A percentile compares a stretch with the other conserved stretches of the same genome.
These are phyloP conservation scores for Saksenaea oblongispora DNA, from an alignment of 371 early-diverging fungal genomes.

Conservation along the genomic window DNA sequence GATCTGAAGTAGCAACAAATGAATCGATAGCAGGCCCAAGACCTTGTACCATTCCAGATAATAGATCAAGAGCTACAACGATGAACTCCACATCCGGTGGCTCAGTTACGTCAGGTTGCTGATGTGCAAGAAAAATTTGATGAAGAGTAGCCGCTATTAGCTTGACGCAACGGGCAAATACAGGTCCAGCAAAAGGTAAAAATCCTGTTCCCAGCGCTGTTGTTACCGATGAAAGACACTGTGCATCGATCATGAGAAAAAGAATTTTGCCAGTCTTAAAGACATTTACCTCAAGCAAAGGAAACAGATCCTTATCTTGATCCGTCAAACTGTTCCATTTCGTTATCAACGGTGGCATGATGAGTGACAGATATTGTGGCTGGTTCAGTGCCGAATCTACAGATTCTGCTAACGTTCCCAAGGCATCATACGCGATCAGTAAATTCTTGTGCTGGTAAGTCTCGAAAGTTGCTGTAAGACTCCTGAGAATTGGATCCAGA, in stretches of 20 bases:
- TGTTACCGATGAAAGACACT: slow-evolving; percentile 88
- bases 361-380: slow-evolving; percentile 67
- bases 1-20: slow-evolving; percentile 67
- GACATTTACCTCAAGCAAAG: slow-evolving; percentile 78
- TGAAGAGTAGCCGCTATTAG: slow-evolving; percentile 72
- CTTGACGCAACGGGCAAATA: slow-evolving; percentile 84
- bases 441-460: slow-evolving; percentile 90
- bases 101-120: slow-evolving; percentile 53
- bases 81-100: slow-evolving; percentile 84
- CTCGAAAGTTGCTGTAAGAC: slow-evolving; percentile 74
- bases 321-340: slow-evolving; percentile 81
- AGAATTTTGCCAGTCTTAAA: background rate
- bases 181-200: slow-evolving; percentile 74
- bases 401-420: slow-evolving; percentile 91
- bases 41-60: slow-evolving; percentile 91
- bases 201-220: slow-evolving; percentile 86
- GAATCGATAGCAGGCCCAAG: slow-evolving; percentile 68
- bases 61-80: slow-evolving; percentile 88
- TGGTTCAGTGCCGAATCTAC: slow-evolving; percentile 81
- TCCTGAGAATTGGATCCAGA: slow-evolving; percentile 77
- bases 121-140: slow-evolving; percentile 22
- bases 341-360: slow-evolving; percentile 85
- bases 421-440: slow-evolving; percentile 88
- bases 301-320: slow-evolving; percentile 85
- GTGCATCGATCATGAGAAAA: background rate